Evolutionary conservation across 441 rosid species (phyloP), one percentile per base, ranked within the genome.

Genomic region (Breynia disticha): DNA sequence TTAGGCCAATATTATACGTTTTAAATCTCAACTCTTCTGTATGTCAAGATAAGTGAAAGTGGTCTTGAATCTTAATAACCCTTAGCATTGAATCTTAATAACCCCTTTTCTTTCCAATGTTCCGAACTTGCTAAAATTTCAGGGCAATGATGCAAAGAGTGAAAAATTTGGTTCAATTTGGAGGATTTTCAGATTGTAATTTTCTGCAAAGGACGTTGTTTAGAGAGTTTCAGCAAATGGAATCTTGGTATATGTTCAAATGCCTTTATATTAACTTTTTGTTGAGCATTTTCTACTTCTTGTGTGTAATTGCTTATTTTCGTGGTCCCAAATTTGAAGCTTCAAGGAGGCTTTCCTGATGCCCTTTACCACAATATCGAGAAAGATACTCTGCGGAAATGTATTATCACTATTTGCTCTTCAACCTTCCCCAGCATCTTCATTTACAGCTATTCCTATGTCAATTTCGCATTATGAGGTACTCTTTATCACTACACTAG

Each of bases 401-500:
- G 69, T 80, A 63, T 71, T 82, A 57, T 79, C 89, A 24, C 77
- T 91, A 49, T 91, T 73, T 66, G 86, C 89, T 52, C 76, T 82
- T 61, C 71, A 69, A 19, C 72, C 75, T 50, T 67, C 86, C 17
- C 64, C 79, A 64, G 48, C 69, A 53, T 70, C 85, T 46, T 57
- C 57, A 20, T 67, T 73, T 52, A 54, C 52, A 47, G 21, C 62
- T 22, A 54, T 80, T 69, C 94, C 94, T 47, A 57, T 84, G 70
- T 91, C 98, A 63, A 62, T 91, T 61, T 80, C 94, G 61, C 86
- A 69, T 67, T 88, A 82, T 48, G 72, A 84, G 96, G 97, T 91
- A 78, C 16, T 60, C 15, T 39, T 71, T 21, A 18, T n/a, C 15
- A 39, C 5, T 39, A 14, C 43, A 39, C 9, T 2, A 39, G 12